Evolutionary conservation across 179 eudicot genomes (phyloP), one percentile per base, ranked within the genome.

Genomic region (Nepenthes alata): DNA sequence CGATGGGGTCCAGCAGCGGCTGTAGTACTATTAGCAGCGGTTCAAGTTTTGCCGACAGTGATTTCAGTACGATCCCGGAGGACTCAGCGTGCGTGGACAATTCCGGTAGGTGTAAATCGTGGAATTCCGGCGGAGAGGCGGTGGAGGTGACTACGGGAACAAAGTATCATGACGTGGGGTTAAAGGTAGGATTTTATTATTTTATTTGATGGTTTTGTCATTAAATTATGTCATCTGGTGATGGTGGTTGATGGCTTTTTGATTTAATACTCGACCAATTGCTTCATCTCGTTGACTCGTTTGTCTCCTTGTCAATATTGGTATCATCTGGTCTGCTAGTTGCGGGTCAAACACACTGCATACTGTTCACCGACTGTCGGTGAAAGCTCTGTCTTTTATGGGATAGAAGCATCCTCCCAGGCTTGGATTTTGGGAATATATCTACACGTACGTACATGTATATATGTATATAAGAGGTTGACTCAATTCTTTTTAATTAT

Each of bases 91-190:
- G 45, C 45, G 5, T 41, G 45, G 8, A 41, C 6, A 41, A 41
- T 7, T 7, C 45, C 45, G 45, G 45, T 7, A 74, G 60, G 39
- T 67, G 72, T 53, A 41, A 57, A 36, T 11, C 37, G 38, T 35
- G 60, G 60, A 35, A 57, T 57, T 38, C 35, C 60, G 60, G 25
- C 60, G 60, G 60, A 15, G 60, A 37, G 38, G 14, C 44, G 6
- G n/a, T 57, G 60, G 12, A 8, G 58, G 37, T n/a, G 58, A 39
- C 11, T 35, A 57, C 60, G 36, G 44, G 60, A 14, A 36, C 10
- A 11, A 4, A 2, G 47, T 15, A 34, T 37, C 38, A 55, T 55
- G 11, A 16, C n/a, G 58, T 55, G 58, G 58, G 58, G 3, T 37
- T 37, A 5, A 11, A 41, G 45, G 45, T 41, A 41, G 45, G 45